A percentile compares a stretch with the other conserved stretches of the same genome.
phyloP scores from a whole-genome alignment of 176 grass and related monocot species.

The Lolium perenne region DNA sequence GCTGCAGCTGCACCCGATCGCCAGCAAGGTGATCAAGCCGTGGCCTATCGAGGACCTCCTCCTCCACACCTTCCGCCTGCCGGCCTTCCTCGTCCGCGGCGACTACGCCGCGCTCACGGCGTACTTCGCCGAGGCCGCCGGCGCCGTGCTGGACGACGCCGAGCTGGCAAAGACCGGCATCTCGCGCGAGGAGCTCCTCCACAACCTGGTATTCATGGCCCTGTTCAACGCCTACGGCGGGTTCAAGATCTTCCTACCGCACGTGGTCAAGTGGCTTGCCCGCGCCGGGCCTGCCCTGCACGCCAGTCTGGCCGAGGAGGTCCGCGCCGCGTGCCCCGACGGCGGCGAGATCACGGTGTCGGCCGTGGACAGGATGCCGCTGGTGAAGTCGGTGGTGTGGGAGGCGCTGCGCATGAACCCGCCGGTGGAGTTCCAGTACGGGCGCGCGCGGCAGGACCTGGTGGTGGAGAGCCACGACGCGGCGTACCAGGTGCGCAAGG shows the following conservation, averaged over 20 bases:
- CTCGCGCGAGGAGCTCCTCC: constrained; percentile 64
- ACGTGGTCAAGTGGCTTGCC: constrained; percentile 64
- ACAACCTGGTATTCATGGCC: constrained; percentile 76
- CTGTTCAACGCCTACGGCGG: constrained; percentile 84
- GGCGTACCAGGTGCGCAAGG: constrained; percentile 67
- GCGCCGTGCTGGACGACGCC: constrained; percentile 57
- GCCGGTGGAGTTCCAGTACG: constrained; percentile 88
- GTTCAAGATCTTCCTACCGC: constrained; percentile 75
- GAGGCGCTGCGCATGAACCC: constrained; percentile 74
- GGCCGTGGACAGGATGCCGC: constrained; percentile 60
- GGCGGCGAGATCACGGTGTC: constrained; percentile 40
- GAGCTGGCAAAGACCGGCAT: constrained; percentile 38
- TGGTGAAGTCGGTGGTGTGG: constrained; percentile 77
- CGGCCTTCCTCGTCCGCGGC: constrained; percentile 48
- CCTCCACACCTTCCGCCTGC: constrained; percentile 70
- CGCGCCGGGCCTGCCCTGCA: constrained; percentile 58
- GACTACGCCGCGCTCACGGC: constrained; percentile 58
- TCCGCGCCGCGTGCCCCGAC: constrained; percentile 28
- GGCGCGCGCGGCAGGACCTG: constrained; percentile 52
- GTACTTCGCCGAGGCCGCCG: constrained; percentile 57
- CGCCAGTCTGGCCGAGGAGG: constrained; percentile 52
- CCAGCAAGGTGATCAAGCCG: constrained; percentile 47
- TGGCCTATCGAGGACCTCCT: constrained; percentile 66
- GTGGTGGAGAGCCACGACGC: constrained; percentile 78
- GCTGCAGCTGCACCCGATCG: constrained; percentile 71